Base-by-base conservation (phyloP, 306 rosid species). In the Arachis hypogaea region DNA sequence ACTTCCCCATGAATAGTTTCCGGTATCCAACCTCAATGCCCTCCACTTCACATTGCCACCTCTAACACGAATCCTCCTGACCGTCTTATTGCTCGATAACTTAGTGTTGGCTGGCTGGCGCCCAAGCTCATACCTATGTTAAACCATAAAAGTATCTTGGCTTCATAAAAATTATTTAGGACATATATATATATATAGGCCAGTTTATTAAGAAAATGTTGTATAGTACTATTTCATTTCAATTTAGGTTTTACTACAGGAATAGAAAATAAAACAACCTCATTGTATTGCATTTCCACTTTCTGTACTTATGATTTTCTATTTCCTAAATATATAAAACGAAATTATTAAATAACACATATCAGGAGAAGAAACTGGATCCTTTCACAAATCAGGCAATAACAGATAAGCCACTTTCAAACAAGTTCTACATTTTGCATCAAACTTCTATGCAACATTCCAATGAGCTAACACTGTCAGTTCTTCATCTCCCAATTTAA, bases 41-140 rank as follows among this genome's bases (percentile, higher is more conserved):
- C 90, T 75, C 90, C 90, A 86, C 16, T 86, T 86, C 69, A 86
- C 90, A 78, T 86, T 86, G 11, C 87, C 90, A 72, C 90, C 90
- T 30, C 90, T 71, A 1, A 86, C 90, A 57, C 90, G 83, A 1
- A 86, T 66, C 62, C 90, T 83, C 30, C 90, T 62, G 4, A 86
- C 74, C 1, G 90, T 86, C 75, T 86, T 86, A 85, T 86, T 80
- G 76, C 90, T 80, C 7, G 90, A 86, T 0, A 86, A 66, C 78
- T 86, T 83, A 5, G 90, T 86, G 74, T 75, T 83, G 18, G 87
- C 90, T 43, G 90, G 82, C 72, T 86, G 90, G 2, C 90, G 81
- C 56, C 90, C 90, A 9, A 86, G 90, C 72, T 86, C 90, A 28
- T 85, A 85, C 88, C 88, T 85, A 36, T 14, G 51, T 2, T 5